These are phyloP conservation scores for Tricladium varicosporioides DNA, from an alignment of 2,329 filamentous ascomycete genomes.

Conservation along the genomic window DNA sequence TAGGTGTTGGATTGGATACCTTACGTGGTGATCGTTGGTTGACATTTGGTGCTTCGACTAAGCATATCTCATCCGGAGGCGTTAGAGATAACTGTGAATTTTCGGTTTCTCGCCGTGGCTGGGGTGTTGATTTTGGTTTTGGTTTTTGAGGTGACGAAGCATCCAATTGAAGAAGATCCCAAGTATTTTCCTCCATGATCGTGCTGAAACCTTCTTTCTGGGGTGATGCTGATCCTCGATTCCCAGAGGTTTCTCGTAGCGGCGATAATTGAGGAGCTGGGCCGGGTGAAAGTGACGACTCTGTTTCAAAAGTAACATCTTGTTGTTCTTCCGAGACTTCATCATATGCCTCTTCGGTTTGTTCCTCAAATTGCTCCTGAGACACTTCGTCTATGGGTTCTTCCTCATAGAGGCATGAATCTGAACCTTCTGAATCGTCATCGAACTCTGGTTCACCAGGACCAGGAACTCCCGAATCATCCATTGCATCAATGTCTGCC, in stretches of 20 bases:
- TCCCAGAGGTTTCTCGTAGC: conserved; percentile 37
- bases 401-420: conserved; percentile 48
- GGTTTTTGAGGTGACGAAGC: conserved; percentile 36
- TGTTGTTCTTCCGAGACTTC: conserved; percentile 22
- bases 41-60: conserved; percentile 21
- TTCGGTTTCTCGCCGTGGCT: conserved; percentile 10
- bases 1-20: conserved; percentile 7
- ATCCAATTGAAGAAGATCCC: conserved; percentile 40
- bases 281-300: conserved; percentile 26
- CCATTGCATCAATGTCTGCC: conserved; percentile 35
- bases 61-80: conserved; percentile 23
- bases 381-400: conserved; percentile 36
- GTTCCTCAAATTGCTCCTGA: conserved; percentile 12
- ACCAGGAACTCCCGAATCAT: conserved; percentile 24
- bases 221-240: conserved; percentile 24
- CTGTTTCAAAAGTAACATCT: conserved; percentile 24
- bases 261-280: conserved; percentile 42
- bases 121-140: conserved; percentile 24
- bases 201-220: conserved; percentile 44
- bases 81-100: conserved; percentile 10
- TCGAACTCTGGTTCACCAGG: conserved; percentile 28
- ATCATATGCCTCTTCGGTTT: conserved; percentile 17
- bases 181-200: conserved; percentile 47
- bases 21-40: conserved; percentile 12
- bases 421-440: conserved; percentile 27